Evolutionary conservation across 2,329 filamentous ascomycete species (phyloP).

Genomic region (Karstenula rhodostoma): DNA sequence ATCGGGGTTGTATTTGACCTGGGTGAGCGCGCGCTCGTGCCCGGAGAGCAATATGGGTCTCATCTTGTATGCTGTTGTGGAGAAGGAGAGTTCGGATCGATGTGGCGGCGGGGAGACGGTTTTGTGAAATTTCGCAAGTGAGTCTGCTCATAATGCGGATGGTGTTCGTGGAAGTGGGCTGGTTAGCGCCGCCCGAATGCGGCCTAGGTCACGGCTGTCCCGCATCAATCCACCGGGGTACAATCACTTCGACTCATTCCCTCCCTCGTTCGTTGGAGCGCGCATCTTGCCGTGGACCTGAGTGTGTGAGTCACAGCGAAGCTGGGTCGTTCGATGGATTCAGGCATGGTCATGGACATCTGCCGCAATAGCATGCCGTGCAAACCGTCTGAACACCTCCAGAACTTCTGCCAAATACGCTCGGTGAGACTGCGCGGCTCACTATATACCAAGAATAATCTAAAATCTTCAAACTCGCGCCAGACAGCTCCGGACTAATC

Average conservation of each 20-base stretch:
- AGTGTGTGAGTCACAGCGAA: slow-evolving; percentile 2
- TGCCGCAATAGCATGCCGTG: neutral
- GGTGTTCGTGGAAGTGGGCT: slow-evolving; percentile 38
- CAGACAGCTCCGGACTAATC: too few relatives aligned
- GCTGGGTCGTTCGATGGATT: neutral
- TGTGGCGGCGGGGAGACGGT: slow-evolving; percentile 29
- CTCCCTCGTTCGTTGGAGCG: slow-evolving; percentile 1
- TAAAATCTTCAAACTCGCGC: too few relatives aligned
- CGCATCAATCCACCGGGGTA: slow-evolving; percentile 17
- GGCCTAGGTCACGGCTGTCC: slow-evolving; percentile 22
- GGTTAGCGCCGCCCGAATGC: slow-evolving; percentile 27
- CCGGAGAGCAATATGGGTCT: slow-evolving; percentile 95
- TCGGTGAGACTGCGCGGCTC: neutral
- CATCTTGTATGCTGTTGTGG: slow-evolving; percentile 63
- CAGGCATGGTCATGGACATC: neutral
- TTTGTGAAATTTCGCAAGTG: slow-evolving; percentile 40
- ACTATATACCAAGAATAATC: too few relatives aligned
- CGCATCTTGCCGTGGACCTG: neutral
- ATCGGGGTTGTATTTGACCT: slow-evolving; percentile 85
- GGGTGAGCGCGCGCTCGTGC: slow-evolving; percentile 95
- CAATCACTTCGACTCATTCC: slow-evolving; percentile 15
- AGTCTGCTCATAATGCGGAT: slow-evolving; percentile 37
- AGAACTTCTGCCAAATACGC: neutral
- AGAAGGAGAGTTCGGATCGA: slow-evolving; percentile 17
- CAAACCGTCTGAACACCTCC: neutral